Conservation (phyloP, 495 filamentous ascomycete species). For the Aspergillus heteromorphus region DNA sequence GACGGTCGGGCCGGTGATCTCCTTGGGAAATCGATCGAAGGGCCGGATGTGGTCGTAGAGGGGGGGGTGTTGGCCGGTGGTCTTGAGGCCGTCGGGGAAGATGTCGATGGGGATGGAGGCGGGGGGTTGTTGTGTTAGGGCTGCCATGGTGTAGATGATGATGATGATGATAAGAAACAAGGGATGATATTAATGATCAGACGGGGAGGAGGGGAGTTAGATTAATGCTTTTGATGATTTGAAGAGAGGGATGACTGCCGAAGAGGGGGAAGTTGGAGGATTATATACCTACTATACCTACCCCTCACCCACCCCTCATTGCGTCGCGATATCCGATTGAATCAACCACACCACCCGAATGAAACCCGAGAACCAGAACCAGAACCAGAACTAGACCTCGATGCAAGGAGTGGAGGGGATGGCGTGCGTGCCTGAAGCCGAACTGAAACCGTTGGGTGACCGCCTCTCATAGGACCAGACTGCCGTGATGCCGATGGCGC, state of each 20-base stretch:
- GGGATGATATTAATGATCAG: neutral
- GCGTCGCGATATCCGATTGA: too few relatives aligned
- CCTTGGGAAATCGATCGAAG: slow-evolving; percentile 67
- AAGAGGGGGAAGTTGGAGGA: too few relatives aligned
- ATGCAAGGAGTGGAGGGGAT: slow-evolving; percentile 18
- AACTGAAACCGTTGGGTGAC: neutral
- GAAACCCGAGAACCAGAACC: too few relatives aligned
- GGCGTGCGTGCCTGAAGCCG: slow-evolving; percentile 15
- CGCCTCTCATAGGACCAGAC: slow-evolving; percentile 9
- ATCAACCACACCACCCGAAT: too few relatives aligned
- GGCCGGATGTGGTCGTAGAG: slow-evolving; percentile 59
- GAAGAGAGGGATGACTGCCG: too few relatives aligned
- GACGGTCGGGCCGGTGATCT: slow-evolving; percentile 69
- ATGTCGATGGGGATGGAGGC: slow-evolving; percentile 27
- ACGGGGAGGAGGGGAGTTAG: too few relatives aligned
- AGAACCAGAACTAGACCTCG: too few relatives aligned
- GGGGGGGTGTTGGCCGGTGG: slow-evolving; percentile 77
- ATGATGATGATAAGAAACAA: neutral
- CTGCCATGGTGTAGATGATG: slow-evolving; percentile 25
- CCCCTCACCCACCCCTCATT: too few relatives aligned
- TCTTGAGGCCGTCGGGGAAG: slow-evolving; percentile 58
- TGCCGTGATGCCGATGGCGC: slow-evolving; percentile 9
- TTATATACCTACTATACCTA: too few relatives aligned
- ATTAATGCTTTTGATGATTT: too few relatives aligned
- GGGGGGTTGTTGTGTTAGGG: slow-evolving; percentile 32